phyloP scores from a whole-genome alignment of 495 filamentous ascomycete genomes.

The Corynascus novoguineensis region DNA sequence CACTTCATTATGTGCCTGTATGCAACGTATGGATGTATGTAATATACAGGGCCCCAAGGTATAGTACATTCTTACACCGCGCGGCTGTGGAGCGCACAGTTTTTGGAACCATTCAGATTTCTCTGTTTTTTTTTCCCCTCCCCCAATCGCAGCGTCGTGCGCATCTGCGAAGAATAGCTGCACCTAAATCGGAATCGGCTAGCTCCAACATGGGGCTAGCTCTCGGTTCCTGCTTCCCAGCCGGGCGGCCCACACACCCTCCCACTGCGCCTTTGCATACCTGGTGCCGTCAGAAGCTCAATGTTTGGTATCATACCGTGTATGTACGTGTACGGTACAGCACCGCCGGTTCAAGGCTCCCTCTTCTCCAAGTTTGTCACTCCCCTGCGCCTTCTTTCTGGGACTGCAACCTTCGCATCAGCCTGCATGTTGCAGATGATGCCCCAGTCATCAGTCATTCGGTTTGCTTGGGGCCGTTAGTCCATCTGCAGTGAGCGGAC shows the following conservation, averaged over 20 bases:
- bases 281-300: conserved; percentile 11
- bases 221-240: conserved; percentile 10
- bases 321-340: conserved; percentile 12
- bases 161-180: conserved; percentile 10
- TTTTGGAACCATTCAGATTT: not conserved
- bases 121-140: not conserved
- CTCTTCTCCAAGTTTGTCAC: conserved; percentile 1
- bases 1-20: too few relatives aligned
- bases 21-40: too few relatives aligned
- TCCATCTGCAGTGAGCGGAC: conserved; percentile 12
- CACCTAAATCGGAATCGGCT: not conserved
- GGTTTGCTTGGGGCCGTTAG: conserved; percentile 13
- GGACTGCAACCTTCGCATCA: conserved; percentile 26
- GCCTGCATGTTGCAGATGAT: conserved; percentile 22
- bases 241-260: conserved; percentile 2
- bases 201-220: not conserved
- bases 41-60: too few relatives aligned
- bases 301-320: too few relatives aligned
- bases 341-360: conserved; percentile 5
- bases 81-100: too few relatives aligned
- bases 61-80: too few relatives aligned
- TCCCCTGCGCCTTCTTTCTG: conserved; percentile 30
- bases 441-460: conserved; percentile 19
- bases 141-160: conserved; percentile 5
- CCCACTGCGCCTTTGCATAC: conserved; percentile 23